phyloP scores from a whole-genome alignment of 192 early-diverging fungal species.

The Dissophora ornata region DNA sequence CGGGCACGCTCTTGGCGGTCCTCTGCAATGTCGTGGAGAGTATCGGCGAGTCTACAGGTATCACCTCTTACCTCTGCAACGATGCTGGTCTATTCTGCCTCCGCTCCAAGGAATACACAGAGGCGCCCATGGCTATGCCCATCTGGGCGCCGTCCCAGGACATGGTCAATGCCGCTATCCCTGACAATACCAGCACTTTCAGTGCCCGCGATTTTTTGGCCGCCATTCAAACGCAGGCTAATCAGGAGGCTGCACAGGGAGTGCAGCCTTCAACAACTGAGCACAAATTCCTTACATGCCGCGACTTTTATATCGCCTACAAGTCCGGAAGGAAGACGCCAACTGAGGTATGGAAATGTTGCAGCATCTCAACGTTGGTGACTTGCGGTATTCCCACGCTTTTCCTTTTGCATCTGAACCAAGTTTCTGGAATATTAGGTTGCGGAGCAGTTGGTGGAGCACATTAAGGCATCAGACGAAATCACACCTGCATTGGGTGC shows the following conservation, averaged over 20 bases:
- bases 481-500: conserved; percentile 35
- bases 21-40: conserved; percentile 49
- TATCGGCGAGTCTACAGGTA: conserved; percentile 32
- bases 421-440: conserved; percentile 36
- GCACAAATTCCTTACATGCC: conserved; percentile 46
- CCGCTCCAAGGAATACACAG: conserved; percentile 29
- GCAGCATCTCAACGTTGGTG: neutral
- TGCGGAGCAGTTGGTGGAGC: conserved; percentile 37
- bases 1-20: conserved; percentile 45
- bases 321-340: conserved; percentile 43
- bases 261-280: neutral
- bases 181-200: neutral
- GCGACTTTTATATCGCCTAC: conserved; percentile 62
- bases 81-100: conserved; percentile 45
- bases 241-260: conserved; percentile 9
- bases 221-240: conserved; percentile 10
- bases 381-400: too few species aligned
- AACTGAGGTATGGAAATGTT: conserved; percentile 25
- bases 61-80: conserved; percentile 34
- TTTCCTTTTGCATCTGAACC: neutral
- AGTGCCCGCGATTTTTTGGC: conserved; percentile 4
- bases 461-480: conserved; percentile 29
- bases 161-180: conserved; percentile 7
- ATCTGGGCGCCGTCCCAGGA: conserved; percentile 36
- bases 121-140: conserved; percentile 48